phyloP scores from a whole-genome alignment of 2,329 filamentous ascomycete genomes.

The Clonostachys byssicola region DNA sequence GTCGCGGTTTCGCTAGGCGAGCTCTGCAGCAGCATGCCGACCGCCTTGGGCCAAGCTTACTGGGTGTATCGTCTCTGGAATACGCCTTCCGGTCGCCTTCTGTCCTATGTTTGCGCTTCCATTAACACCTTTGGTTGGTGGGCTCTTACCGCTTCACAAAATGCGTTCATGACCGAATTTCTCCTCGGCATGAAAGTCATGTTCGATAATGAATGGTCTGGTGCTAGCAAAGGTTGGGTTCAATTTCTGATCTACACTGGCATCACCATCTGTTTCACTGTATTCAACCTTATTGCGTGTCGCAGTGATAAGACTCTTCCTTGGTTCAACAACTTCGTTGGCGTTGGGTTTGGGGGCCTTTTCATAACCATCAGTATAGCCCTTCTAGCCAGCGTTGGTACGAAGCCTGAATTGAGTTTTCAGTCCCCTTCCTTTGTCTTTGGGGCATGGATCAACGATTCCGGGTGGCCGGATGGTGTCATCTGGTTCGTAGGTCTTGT shows the following conservation, averaged over 20 bases:
- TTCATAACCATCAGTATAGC: slow-evolving; percentile 48
- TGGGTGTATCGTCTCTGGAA: slow-evolving; percentile 36
- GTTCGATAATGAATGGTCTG: slow-evolving; percentile 42
- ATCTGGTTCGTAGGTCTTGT: slow-evolving; percentile 56
- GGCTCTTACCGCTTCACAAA: slow-evolving; percentile 48
- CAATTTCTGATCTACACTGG: slow-evolving; percentile 51
- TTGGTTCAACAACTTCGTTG: slow-evolving; percentile 52
- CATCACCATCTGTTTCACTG: slow-evolving; percentile 39
- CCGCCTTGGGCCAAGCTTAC: slow-evolving; percentile 55
- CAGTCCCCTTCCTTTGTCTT: slow-evolving; percentile 49
- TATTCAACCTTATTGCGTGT: slow-evolving; percentile 46
- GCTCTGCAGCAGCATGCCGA: slow-evolving; percentile 54
- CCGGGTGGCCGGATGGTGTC: slow-evolving; percentile 49
- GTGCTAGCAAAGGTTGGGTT: slow-evolving; percentile 41
- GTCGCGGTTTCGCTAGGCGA: slow-evolving; percentile 52
- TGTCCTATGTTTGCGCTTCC: slow-evolving; percentile 54
- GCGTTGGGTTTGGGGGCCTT: slow-evolving; percentile 43
- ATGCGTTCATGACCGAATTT: slow-evolving; percentile 55
- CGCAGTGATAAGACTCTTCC: slow-evolving; percentile 32
- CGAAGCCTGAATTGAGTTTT: slow-evolving; percentile 34
- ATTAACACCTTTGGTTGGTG: slow-evolving; percentile 59
- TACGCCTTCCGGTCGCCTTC: slow-evolving; percentile 38
- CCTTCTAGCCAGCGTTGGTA: slow-evolving; percentile 46
- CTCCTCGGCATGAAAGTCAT: slow-evolving; percentile 52
- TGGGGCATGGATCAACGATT: slow-evolving; percentile 36